These are phyloP conservation scores for Mycena venus DNA, from an alignment of 768 basidiomycete genomes.

Conservation along the genomic window DNA sequence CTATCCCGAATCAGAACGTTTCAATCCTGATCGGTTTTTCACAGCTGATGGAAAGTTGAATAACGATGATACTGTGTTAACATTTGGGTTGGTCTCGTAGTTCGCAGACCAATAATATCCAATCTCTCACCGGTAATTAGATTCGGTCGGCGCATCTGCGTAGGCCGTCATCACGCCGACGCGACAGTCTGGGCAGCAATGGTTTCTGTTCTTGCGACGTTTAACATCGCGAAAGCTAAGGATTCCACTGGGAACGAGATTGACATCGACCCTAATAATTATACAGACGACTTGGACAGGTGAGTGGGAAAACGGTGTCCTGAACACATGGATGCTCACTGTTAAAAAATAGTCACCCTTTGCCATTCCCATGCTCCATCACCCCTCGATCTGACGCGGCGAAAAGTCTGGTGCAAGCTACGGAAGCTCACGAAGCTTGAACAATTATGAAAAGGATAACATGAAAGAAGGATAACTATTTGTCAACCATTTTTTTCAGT, in stretches of 20 bases:
- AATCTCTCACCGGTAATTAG: not conserved
- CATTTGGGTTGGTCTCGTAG: slow-evolving; percentile 10
- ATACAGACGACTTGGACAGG: slow-evolving; percentile 14
- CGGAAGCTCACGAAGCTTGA: not conserved
- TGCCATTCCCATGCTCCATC: slow-evolving; percentile 12
- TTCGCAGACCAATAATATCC: not conserved
- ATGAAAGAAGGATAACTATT: too few relatives aligned
- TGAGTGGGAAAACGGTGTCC: not conserved
- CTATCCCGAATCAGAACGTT: slow-evolving; percentile 44
- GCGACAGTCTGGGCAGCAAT: slow-evolving; percentile 14
- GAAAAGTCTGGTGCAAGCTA: slow-evolving; percentile 2
- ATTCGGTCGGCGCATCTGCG: slow-evolving; percentile 25
- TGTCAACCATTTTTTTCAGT: too few relatives aligned
- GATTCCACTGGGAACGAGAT: slow-evolving; percentile 65
- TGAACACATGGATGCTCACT: not conserved
- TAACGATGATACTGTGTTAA: slow-evolving; percentile 5
- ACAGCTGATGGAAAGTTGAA: slow-evolving; percentile 27
- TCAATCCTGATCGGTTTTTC: slow-evolving; percentile 45
- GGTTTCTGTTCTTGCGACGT: slow-evolving; percentile 12
- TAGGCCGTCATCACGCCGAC: slow-evolving; percentile 11
- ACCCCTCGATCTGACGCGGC: slow-evolving; percentile 13
- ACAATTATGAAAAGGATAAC: too few relatives aligned
- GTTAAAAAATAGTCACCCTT: not conserved
- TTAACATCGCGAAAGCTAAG: slow-evolving; percentile 42
- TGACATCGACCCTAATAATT: not conserved